A percentile compares a stretch with the other conserved stretches of the same genome.
These are phyloP conservation scores for Aspergillus piperis DNA, from an alignment of 2,329 filamentous ascomycete species.

Conservation along the genomic window DNA sequence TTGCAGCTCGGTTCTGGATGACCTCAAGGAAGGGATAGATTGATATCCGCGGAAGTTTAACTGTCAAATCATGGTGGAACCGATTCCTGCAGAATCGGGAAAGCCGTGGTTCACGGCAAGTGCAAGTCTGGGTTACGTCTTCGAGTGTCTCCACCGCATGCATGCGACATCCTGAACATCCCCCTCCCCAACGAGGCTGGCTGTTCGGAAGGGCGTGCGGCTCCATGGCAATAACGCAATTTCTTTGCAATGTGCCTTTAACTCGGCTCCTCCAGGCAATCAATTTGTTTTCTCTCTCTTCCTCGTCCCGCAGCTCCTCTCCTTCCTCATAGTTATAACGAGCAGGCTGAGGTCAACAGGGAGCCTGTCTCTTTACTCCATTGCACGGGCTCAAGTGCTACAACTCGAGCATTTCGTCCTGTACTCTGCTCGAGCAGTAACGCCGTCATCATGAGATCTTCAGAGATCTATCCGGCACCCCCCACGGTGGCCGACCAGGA, in stretches of 20 bases:
- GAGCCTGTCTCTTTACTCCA: neutral
- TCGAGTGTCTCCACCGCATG: neutral
- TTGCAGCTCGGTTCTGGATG: too few relatives aligned
- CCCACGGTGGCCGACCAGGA: constrained; percentile 17
- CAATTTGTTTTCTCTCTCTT: neutral
- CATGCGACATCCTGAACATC: neutral
- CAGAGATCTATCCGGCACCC: constrained; percentile 16
- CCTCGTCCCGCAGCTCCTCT: neutral
- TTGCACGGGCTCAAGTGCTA: neutral
- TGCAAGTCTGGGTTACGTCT: neutral
- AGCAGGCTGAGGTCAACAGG: neutral
- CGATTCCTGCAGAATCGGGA: too few relatives aligned
- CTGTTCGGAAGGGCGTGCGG: neutral
- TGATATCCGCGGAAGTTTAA: neutral
- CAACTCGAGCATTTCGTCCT: neutral
- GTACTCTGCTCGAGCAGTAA: neutral
- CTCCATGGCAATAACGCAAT: neutral
- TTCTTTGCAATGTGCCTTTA: neutral
- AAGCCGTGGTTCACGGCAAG: neutral
- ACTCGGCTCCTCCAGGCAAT: neutral
- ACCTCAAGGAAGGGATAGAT: neutral
- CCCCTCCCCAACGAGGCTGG: neutral
- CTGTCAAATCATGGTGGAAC: too few relatives aligned
- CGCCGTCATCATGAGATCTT: constrained; percentile 15
- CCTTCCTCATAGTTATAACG: neutral